These are phyloP conservation scores for Leccinum ochraceum DNA, from an alignment of 768 basidiomycete species.

Conservation along the genomic window DNA sequence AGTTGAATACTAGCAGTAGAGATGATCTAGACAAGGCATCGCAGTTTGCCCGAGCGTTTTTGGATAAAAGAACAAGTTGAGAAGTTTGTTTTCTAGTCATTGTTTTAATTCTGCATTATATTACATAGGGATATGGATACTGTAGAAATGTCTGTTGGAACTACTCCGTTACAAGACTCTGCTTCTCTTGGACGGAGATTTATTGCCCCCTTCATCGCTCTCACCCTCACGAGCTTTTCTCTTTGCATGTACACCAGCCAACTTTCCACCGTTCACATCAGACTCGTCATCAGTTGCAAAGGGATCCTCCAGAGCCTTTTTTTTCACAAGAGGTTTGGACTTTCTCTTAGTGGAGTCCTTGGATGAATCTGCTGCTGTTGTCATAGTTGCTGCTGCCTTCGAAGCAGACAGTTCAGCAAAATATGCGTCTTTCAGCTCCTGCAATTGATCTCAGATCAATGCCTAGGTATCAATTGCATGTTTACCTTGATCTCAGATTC, in stretches of 20 bases:
- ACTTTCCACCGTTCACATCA: conserved; percentile 20
- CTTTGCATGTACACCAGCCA: conserved; percentile 4
- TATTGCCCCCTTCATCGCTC: conserved; percentile 32
- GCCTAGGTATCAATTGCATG: not conserved
- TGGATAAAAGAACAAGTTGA: not conserved
- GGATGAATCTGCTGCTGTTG: conserved; percentile 23
- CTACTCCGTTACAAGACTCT: conserved; percentile 24
- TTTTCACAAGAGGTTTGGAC: conserved; percentile 48
- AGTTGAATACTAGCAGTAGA: no score
- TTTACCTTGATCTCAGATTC: conserved; percentile 64
- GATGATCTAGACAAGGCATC: conserved; percentile 2
- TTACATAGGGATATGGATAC: not conserved
- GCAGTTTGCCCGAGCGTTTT: conserved; percentile 14
- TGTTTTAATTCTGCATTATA: not conserved
- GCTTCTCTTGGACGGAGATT: conserved; percentile 37
- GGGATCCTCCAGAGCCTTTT: conserved; percentile 43
- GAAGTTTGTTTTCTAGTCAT: not conserved
- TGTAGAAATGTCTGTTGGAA: not conserved
- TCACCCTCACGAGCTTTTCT: conserved; percentile 28
- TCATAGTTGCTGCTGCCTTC: conserved; percentile 23
- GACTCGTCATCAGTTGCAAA: conserved; percentile 56
- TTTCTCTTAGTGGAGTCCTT: conserved; percentile 29
- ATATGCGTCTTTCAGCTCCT: conserved; percentile 67
- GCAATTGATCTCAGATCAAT: not conserved
- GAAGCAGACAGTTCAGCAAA: conserved; percentile 46